Percentiles rank a stretch among this genome's conserved stretches.
Conservation (phyloP, 179 eudicot species). For the Vitellaria paradoxa region DNA sequence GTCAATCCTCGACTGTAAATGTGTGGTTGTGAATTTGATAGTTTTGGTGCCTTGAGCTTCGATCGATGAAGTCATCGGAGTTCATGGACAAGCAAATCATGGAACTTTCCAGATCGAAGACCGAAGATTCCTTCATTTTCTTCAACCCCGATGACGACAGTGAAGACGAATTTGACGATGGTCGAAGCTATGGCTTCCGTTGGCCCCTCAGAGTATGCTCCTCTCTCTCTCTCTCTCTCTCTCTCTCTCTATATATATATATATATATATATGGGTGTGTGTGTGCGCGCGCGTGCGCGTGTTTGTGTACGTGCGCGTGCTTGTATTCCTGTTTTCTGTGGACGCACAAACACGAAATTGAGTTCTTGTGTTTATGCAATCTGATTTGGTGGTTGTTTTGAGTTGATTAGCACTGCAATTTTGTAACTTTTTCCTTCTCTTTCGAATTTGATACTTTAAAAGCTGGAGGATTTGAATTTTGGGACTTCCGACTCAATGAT, state of each 20-base stretch:
- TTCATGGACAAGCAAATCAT: constrained; percentile 15
- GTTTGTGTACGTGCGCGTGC: background rate
- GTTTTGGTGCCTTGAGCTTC: background rate
- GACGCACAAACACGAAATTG: background rate
- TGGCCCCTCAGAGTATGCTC: background rate
- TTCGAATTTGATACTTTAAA: too few species aligned
- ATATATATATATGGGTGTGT: background rate
- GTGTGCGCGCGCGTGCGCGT: background rate
- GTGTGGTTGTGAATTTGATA: background rate
- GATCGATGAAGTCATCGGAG: constrained; percentile 17
- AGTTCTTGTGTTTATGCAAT: background rate
- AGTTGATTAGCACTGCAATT: background rate
- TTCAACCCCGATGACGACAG: constrained; percentile 1
- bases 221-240: background rate
- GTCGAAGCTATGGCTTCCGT: background rate
- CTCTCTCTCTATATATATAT: background rate
- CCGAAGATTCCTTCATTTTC: constrained; percentile 4
- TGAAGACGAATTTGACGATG: background rate
- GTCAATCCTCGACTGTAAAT: background rate
- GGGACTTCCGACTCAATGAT: too few species aligned
- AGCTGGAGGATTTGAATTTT: too few species aligned
- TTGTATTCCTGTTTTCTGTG: too few species aligned
- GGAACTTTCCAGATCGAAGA: background rate
- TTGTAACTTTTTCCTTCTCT: background rate
- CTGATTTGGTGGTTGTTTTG: background rate